phyloP scores from a whole-genome alignment of 2,329 filamentous ascomycete genomes.

The Penicillium sp. region DNA sequence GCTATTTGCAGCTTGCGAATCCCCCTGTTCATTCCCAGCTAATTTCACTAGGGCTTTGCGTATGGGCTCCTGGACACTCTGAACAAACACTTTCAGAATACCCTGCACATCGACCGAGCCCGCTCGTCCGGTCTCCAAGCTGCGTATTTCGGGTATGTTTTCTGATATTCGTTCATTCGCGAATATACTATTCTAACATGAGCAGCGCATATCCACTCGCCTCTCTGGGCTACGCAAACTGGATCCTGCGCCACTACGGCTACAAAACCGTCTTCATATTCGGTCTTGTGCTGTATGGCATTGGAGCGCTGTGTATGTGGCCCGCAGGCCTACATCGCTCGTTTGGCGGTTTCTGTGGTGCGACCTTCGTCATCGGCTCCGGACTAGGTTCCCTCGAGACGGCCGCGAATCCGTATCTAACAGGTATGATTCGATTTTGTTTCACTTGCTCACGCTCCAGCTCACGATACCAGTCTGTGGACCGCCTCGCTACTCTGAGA shows the following conservation, averaged over 20 bases:
- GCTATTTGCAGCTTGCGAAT: too few relatives aligned
- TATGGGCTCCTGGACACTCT: slow-evolving; percentile 54
- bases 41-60: slow-evolving; percentile 43
- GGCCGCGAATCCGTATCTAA: slow-evolving; percentile 75
- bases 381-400: slow-evolving; percentile 75
- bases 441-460: background rate
- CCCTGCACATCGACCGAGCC: slow-evolving; percentile 56
- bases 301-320: slow-evolving; percentile 82
- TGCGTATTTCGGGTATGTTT: slow-evolving; percentile 62
- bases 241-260: slow-evolving; percentile 70
- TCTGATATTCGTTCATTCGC: too few relatives aligned
- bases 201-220: slow-evolving; percentile 56
- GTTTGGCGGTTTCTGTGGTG: slow-evolving; percentile 73
- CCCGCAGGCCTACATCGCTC: slow-evolving; percentile 72
- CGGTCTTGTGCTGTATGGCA: slow-evolving; percentile 69
- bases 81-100: slow-evolving; percentile 61
- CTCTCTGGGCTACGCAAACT: slow-evolving; percentile 56
- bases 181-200: background rate
- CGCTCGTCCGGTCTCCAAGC: slow-evolving; percentile 65
- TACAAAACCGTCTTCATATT: slow-evolving; percentile 81
- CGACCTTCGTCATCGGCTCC: slow-evolving; percentile 72
- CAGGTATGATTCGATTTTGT: slow-evolving; percentile 45
- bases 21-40: background rate
- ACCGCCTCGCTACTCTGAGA: slow-evolving; percentile 71
- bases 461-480: slow-evolving; percentile 62